Conservation (phyloP, 208 protist species). For the Acanthamoeba lenticulata region DNA sequence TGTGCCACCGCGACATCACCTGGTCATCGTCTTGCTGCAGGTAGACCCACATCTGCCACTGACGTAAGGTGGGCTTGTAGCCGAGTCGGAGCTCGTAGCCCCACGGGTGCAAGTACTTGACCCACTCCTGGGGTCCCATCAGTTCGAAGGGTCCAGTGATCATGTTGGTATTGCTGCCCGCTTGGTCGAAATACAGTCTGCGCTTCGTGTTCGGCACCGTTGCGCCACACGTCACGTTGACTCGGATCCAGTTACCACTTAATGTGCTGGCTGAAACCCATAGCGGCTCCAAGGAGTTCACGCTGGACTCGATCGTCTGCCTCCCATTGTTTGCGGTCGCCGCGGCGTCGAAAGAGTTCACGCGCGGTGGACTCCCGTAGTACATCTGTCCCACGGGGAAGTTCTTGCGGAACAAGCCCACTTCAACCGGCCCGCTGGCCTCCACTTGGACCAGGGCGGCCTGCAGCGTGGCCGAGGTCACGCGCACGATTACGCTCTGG, state of each 20-base stretch:
- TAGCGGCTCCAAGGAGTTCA: background rate
- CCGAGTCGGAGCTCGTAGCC: background rate
- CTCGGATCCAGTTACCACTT: background rate
- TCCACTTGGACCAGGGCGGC: background rate
- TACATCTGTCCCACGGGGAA: background rate
- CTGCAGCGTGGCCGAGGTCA: no score
- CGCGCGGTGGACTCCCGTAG: background rate
- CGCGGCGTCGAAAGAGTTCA: background rate
- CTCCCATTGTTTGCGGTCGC: background rate
- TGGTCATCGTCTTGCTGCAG: background rate
- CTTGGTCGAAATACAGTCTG: background rate
- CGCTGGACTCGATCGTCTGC: background rate
- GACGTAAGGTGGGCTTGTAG: background rate
- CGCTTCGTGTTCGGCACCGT: background rate
- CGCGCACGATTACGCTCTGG: background rate
- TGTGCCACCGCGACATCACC: background rate
- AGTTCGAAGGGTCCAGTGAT: background rate
- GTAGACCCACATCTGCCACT: background rate
- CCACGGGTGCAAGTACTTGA: background rate
- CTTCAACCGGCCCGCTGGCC: background rate
- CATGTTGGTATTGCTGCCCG: background rate
- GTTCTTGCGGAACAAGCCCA: background rate
- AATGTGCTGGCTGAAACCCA: background rate
- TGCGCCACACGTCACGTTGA: background rate
- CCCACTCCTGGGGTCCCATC: background rate